Conservation (phyloP, 2,329 filamentous ascomycete genomes). For the Nothopassalora personata region DNA sequence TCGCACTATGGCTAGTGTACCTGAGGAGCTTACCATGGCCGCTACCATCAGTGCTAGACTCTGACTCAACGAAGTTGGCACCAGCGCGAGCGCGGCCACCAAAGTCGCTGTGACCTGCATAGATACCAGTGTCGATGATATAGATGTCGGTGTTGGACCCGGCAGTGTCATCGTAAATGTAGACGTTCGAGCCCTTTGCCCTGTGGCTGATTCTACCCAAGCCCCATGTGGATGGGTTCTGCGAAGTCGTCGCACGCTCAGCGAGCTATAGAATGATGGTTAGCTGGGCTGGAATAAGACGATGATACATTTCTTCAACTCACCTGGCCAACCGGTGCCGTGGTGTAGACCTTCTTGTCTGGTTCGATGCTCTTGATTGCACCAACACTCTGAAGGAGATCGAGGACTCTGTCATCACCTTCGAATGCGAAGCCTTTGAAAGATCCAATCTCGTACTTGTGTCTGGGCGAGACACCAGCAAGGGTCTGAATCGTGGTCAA, state of each 20-base stretch:
- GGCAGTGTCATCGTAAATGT: conserved; percentile 18
- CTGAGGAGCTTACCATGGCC: conserved; percentile 44
- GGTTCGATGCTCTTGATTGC: conserved; percentile 39
- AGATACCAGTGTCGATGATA: conserved; percentile 20
- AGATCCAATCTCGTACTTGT: conserved; percentile 28
- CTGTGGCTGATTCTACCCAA: conserved; percentile 21
- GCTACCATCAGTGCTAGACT: conserved; percentile 43
- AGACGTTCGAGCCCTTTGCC: conserved; percentile 20
- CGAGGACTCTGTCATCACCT: conserved; percentile 31
- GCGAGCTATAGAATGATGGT: not conserved
- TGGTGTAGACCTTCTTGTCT: conserved; percentile 34
- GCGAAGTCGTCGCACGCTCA: conserved; percentile 14
- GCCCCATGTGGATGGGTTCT: conserved; percentile 21
- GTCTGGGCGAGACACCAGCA: conserved; percentile 16
- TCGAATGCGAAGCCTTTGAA: conserved; percentile 38
- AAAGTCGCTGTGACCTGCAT: conserved; percentile 31
- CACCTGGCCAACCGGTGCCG: conserved; percentile 13
- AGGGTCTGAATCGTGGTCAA: conserved; percentile 10
- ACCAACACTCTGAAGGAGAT: conserved; percentile 23
- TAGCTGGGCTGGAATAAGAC: not conserved
- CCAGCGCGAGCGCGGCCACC: conserved; percentile 31
- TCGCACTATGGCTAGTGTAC: too few species aligned
- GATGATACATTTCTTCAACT: not conserved
- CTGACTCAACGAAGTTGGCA: conserved; percentile 27
- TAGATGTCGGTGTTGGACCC: conserved; percentile 15